phyloP scores from a whole-genome alignment of 179 eudicot species.

The Gypsophila paniculata region DNA sequence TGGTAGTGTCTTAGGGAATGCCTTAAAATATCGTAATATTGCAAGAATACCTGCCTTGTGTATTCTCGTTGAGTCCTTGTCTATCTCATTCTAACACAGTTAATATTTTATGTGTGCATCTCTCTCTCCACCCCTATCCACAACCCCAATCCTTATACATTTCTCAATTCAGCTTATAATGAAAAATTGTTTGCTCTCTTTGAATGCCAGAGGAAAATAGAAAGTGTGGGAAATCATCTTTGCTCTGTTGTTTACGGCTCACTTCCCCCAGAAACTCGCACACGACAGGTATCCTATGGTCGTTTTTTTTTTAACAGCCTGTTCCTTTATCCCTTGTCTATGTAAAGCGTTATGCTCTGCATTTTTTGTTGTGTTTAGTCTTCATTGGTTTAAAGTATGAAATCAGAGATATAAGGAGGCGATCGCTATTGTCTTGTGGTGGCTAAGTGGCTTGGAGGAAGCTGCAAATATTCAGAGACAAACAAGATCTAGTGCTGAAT shows the following conservation, averaged over 20 bases:
- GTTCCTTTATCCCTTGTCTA: neutral
- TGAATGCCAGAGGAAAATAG: conserved; percentile 58
- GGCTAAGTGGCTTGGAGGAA: neutral
- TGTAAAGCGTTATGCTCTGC: conserved; percentile 4
- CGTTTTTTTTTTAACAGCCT: conserved; percentile 2
- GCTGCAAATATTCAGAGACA: conserved; percentile 2
- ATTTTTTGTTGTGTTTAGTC: neutral
- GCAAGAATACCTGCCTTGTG: neutral
- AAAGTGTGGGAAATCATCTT: conserved; percentile 63
- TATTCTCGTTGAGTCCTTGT: neutral
- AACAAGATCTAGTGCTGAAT: conserved; percentile 6
- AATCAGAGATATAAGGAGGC: neutral
- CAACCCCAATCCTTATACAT: neutral
- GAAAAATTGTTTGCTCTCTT: conserved; percentile 9
- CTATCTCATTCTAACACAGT: neutral
- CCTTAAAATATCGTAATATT: neutral
- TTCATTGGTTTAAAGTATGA: conserved; percentile 10
- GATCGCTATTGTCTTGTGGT: neutral
- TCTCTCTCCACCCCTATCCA: neutral
- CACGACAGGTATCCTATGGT: conserved; percentile 63
- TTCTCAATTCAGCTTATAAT: conserved; percentile 3
- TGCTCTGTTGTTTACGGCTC: conserved; percentile 99
- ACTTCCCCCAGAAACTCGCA: conserved; percentile 91
- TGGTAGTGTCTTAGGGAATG: neutral
- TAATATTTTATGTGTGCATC: neutral